Conservation (phyloP, 768 basidiomycete species). For the Cubamyces lactineus region DNA sequence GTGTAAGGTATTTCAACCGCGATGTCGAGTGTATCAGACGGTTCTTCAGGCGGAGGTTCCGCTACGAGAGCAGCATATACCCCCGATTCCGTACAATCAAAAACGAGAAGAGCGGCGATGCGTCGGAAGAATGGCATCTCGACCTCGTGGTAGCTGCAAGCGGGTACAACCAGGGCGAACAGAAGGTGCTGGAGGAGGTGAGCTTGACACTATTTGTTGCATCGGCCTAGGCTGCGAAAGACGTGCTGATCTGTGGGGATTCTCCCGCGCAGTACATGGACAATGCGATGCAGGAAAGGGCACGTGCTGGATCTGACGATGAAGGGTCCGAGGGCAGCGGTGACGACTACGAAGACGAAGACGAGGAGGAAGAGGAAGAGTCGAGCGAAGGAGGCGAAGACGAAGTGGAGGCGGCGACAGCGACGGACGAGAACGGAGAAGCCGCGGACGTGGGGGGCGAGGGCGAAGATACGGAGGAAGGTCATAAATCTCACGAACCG, state of each 20-base stretch:
- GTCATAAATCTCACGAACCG: slow-evolving; percentile 20
- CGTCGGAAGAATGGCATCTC: slow-evolving; percentile 61
- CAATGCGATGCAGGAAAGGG: slow-evolving; percentile 34
- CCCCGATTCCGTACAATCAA: slow-evolving; percentile 78
- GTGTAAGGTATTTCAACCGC: slow-evolving; percentile 92
- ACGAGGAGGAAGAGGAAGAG: slow-evolving; percentile 27
- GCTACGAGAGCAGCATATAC: slow-evolving; percentile 88
- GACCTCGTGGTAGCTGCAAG: slow-evolving; percentile 95
- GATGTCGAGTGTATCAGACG: slow-evolving; percentile 96
- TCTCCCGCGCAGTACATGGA: slow-evolving; percentile 64
- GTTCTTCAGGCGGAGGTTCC: slow-evolving; percentile 90
- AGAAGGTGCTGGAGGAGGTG: slow-evolving; percentile 84
- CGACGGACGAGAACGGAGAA: slow-evolving; percentile 24
- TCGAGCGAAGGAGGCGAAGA: slow-evolving; percentile 35
- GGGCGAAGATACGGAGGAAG: slow-evolving; percentile 16
- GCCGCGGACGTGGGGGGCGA: slow-evolving; percentile 16
- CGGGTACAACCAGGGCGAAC: slow-evolving; percentile 86
- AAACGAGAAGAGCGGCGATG: slow-evolving; percentile 42
- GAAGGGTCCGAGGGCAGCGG: slow-evolving; percentile 44
- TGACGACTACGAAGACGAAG: slow-evolving; percentile 43
- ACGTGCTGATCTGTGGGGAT: slow-evolving; percentile 24
- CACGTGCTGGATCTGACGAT: slow-evolving; percentile 37
- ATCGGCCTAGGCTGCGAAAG: slow-evolving; percentile 28
- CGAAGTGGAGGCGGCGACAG: slow-evolving; percentile 33
- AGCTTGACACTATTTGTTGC: slow-evolving; percentile 28